These are phyloP conservation scores for Sporobolomyces phaffii DNA, from an alignment of 768 basidiomycete species.

Conservation along the genomic window DNA sequence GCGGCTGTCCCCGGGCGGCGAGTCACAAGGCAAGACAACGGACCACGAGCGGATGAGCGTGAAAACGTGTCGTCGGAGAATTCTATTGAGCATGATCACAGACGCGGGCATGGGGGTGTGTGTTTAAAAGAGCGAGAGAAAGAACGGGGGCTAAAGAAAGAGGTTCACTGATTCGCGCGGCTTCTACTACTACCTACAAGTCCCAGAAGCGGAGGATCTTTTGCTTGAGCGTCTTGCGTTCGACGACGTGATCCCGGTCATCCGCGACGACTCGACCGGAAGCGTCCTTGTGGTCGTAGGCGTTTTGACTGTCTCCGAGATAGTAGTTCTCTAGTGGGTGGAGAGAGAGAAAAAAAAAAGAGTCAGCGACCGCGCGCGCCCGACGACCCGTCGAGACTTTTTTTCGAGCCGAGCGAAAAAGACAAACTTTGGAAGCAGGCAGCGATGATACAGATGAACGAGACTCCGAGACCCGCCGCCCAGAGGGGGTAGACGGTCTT, in stretches of 20 bases:
- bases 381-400: neutral
- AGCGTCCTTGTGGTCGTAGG: constrained; percentile 31
- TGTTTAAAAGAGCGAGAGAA: too few relatives aligned
- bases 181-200: too few relatives aligned
- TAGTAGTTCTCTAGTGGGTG: constrained; percentile 45
- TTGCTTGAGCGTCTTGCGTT: neutral
- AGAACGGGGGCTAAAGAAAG: too few relatives aligned
- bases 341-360: too few relatives aligned
- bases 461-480: constrained; percentile 44
- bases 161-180: too few relatives aligned
- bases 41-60: too few relatives aligned
- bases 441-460: constrained; percentile 43
- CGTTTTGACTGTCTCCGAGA: constrained; percentile 47
- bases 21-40: too few relatives aligned
- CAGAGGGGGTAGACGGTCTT: constrained; percentile 42
- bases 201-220: constrained; percentile 24
- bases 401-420: neutral
- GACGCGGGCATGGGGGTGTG: too few relatives aligned
- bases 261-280: constrained; percentile 33
- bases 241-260: constrained; percentile 24
- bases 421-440: constrained; percentile 38
- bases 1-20: too few relatives aligned
- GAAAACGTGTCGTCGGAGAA: too few relatives aligned
- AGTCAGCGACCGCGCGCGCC: neutral
- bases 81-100: too few relatives aligned